A percentile compares a stretch with the other conserved stretches of the same genome.
Evolutionary conservation across 148 eudicot genomes (phyloP).

Genomic region (Rheum nobile): DNA sequence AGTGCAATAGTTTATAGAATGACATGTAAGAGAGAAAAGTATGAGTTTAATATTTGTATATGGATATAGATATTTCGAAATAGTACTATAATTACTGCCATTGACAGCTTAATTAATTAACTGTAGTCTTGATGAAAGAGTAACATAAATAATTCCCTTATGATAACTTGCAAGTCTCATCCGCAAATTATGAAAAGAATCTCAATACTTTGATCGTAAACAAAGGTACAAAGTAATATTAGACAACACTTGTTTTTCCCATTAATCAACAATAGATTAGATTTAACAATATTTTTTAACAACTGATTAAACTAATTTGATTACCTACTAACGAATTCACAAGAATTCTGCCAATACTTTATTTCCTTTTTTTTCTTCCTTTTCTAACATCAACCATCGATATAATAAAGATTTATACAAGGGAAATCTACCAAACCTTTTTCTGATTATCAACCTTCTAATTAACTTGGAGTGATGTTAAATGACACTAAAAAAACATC

Average conservation of each 20-base stretch:
- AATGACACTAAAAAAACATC: no score
- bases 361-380: not conserved
- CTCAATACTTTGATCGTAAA: constrained; percentile 1
- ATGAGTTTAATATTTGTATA: no score
- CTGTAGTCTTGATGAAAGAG: not conserved
- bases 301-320: not conserved
- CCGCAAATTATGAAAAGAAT: not conserved
- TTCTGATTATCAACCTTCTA: no score
- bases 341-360: not conserved
- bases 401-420: not conserved
- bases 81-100: no score
- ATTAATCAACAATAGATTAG: not conserved
- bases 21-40: no score
- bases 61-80: no score
- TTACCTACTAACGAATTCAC: not conserved
- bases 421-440: not conserved
- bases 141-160: not conserved
- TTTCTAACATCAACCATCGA: not conserved
- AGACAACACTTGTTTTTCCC: not conserved
- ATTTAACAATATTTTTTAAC: no score
- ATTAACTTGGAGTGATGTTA: no score
- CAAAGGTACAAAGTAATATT: not conserved
- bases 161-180: constrained; percentile 1
- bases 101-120: not conserved
- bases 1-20: no score